Evolutionary conservation across 148 eudicot genomes (phyloP).

Genomic region (Fallopia convolvulus): DNA sequence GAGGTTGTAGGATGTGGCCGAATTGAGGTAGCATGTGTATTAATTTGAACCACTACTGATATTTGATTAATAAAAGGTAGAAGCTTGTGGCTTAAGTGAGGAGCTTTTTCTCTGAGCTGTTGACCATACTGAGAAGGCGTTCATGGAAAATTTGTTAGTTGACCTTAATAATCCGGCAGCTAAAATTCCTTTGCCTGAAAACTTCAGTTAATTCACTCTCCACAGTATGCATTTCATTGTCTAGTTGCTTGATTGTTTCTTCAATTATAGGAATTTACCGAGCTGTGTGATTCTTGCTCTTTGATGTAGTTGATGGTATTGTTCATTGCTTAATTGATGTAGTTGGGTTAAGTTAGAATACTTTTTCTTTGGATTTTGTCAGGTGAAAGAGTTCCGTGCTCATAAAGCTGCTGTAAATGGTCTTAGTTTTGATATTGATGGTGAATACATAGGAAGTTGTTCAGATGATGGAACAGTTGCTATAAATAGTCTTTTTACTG

Average conservation of each 20-base stretch:
- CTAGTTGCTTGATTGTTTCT: not conserved
- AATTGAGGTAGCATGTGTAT: not conserved
- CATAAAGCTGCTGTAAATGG: slow-evolving; percentile 84
- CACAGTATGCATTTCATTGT: slow-evolving; percentile 14
- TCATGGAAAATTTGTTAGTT: not conserved
- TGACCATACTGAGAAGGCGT: not conserved
- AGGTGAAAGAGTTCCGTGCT: slow-evolving; percentile 77
- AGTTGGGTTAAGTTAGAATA: not conserved
- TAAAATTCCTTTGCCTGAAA: not conserved
- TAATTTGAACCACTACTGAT: not conserved
- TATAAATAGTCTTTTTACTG: slow-evolving; percentile 79
- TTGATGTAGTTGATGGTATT: not conserved
- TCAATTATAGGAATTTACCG: not conserved
- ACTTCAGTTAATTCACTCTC: no score
- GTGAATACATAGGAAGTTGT: slow-evolving; percentile 94
- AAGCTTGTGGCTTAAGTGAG: not conserved
- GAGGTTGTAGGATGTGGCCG: not conserved
- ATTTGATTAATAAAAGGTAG: not conserved
- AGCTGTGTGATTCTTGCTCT: not conserved
- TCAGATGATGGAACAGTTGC: slow-evolving; percentile 96
- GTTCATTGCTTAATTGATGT: not conserved
- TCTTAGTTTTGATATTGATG: slow-evolving; percentile 84
- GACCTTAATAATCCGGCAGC: not conserved
- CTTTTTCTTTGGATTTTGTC: slow-evolving; percentile 12
- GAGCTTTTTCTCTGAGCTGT: not conserved